Evolutionary conservation across 306 rosid genomes (phyloP).

Genomic region (Inga oerstediana): DNA sequence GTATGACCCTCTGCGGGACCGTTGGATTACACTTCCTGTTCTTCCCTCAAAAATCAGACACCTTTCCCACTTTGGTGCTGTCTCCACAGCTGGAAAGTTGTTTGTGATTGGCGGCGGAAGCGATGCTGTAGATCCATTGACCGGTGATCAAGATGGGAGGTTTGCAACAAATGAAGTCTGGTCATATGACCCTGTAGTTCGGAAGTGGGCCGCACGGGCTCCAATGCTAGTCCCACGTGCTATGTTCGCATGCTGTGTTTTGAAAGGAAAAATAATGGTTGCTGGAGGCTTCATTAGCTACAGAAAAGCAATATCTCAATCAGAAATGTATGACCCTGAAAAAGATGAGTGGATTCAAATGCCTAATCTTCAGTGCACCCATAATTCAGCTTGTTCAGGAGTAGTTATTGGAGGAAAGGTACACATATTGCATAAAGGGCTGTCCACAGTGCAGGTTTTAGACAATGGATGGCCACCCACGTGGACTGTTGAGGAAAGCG

Average conservation of each 20-base stretch:
- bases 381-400: constrained; percentile 92
- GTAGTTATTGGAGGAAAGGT: constrained; percentile 79
- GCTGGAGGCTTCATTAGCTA: constrained; percentile 98
- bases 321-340: constrained; percentile 92
- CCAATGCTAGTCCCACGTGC: constrained; percentile 93
- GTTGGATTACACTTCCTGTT: constrained; percentile 94
- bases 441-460: constrained; percentile 81
- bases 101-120: constrained; percentile 98
- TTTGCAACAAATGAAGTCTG: constrained; percentile 96
- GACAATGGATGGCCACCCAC: constrained; percentile 58
- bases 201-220: constrained; percentile 77
- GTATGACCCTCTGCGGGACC: constrained; percentile 82
- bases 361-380: constrained; percentile 87
- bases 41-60: constrained; percentile 88
- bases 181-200: constrained; percentile 87
- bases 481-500: constrained; percentile 81
- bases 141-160: constrained; percentile 97
- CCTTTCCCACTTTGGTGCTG: constrained; percentile 90
- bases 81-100: constrained; percentile 81
- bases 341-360: constrained; percentile 79
- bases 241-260: constrained; percentile 96
- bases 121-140: constrained; percentile 89
- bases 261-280: constrained; percentile 88
- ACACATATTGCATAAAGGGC: constrained; percentile 91
- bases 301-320: constrained; percentile 89